Evolutionary conservation across 495 filamentous ascomycete genomes (phyloP).

Genomic region (Astrothelium subdiscretum): DNA sequence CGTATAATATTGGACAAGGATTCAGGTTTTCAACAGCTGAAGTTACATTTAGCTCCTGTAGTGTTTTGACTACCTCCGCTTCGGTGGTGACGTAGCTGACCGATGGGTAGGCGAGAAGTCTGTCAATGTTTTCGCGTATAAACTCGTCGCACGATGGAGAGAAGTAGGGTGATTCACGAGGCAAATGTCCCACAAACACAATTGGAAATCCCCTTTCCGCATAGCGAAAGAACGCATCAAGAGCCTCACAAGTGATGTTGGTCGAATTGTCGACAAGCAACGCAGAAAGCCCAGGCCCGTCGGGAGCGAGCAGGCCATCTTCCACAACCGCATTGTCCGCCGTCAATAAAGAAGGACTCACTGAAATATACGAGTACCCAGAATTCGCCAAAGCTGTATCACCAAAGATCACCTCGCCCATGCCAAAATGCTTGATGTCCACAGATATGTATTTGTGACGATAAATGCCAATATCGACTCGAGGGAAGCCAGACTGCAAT

Average conservation of each 20-base stretch:
- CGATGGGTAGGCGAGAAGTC: not conserved
- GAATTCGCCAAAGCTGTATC: not conserved
- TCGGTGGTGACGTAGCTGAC: not conserved
- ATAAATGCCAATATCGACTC: not conserved
- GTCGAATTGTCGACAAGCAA: not conserved
- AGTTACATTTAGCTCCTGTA: not conserved
- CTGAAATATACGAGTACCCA: not conserved
- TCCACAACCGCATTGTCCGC: not conserved
- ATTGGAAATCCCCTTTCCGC: not conserved
- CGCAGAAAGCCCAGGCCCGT: not conserved
- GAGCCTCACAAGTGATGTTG: not conserved
- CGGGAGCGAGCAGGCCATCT: not conserved
- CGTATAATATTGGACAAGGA: not conserved
- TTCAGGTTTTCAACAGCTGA: not conserved
- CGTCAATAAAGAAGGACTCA: not conserved
- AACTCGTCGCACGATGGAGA: not conserved
- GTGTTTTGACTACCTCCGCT: not conserved
- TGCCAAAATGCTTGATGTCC: constrained; percentile 1
- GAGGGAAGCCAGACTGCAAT: not conserved
- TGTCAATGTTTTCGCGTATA: not conserved
- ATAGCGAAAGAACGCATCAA: not conserved
- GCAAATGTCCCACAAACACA: not conserved
- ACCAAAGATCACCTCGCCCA: constrained; percentile 5
- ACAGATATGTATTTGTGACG: not conserved
- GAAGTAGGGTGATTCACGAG: not conserved